Evolutionary conservation across 2,329 filamentous ascomycete species (phyloP).

Genomic region (Cladosporium sp.): DNA sequence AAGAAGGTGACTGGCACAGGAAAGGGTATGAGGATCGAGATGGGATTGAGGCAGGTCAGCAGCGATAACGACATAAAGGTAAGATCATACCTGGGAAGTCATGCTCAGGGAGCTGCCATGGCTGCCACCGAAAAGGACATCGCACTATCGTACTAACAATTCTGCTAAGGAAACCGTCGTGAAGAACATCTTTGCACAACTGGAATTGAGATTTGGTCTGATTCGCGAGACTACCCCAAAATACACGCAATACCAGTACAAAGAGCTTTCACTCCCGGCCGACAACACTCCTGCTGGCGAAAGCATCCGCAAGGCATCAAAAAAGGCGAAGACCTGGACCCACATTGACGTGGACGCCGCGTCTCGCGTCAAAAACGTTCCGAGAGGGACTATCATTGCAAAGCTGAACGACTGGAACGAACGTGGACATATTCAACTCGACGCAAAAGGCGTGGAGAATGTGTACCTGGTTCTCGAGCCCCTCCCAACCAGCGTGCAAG

Average conservation of each 20-base stretch:
- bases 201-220: constrained; percentile 61
- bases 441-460: constrained; percentile 55
- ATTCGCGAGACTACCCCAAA: constrained; percentile 60
- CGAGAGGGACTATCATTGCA: constrained; percentile 53
- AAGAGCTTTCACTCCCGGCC: constrained; percentile 36
- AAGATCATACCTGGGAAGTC: no score
- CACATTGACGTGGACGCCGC: constrained; percentile 54
- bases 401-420: constrained; percentile 60
- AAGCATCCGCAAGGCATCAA: constrained; percentile 48
- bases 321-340: constrained; percentile 47
- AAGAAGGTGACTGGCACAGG: constrained; percentile 19
- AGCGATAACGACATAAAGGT: constrained; percentile 58
- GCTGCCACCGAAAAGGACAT: no score
- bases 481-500: constrained; percentile 50
- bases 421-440: constrained; percentile 52
- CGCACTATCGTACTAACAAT: no score
- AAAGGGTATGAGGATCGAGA: constrained; percentile 42
- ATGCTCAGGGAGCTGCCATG: no score
- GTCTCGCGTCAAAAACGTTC: constrained; percentile 33
- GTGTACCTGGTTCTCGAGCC: constrained; percentile 55
- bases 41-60: constrained; percentile 50
- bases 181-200: constrained; percentile 59
- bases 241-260: constrained; percentile 59
- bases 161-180: constrained; percentile 50
- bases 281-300: constrained; percentile 48